A percentile compares a stretch with the other conserved stretches of the same genome.
Conservation (phyloP, 192 early-diverging fungal genomes). For the Funneliformis mosseae region DNA sequence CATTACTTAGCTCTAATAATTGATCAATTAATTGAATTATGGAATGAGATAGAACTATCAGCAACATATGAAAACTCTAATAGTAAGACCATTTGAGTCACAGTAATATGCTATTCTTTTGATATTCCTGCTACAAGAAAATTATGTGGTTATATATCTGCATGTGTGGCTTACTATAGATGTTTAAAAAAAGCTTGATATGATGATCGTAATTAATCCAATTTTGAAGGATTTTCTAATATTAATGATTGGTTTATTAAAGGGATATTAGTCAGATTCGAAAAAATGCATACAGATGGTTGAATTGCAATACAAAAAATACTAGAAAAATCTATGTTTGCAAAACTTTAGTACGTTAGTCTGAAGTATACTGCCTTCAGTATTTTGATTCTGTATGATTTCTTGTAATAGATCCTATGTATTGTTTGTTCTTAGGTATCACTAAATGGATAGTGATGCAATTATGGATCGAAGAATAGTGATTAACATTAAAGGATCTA, state of each 20-base stretch:
- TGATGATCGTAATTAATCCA: neutral
- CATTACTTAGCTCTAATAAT: neutral
- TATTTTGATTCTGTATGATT: neutral
- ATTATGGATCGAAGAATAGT: too few species aligned
- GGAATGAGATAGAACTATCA: neutral
- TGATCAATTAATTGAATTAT: neutral
- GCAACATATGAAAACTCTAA: neutral
- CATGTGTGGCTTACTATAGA: neutral
- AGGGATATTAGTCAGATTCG: too few species aligned
- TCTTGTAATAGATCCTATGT: neutral
- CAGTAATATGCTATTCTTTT: conserved; percentile 1
- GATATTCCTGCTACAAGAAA: neutral
- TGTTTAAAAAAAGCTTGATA: neutral
- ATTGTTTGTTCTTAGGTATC: neutral
- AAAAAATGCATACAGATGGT: too few species aligned
- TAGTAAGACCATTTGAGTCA: neutral
- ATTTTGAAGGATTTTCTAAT: neutral
- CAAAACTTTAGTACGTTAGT: too few species aligned
- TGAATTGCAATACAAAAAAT: too few species aligned
- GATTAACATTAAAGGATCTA: too few species aligned
- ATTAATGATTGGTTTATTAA: too few species aligned
- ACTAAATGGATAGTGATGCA: neutral
- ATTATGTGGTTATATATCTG: neutral
- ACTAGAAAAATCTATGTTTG: too few species aligned
- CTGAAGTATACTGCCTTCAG: neutral